phyloP scores from a whole-genome alignment of 768 basidiomycete species.

The Dentipellis fragilis region DNA sequence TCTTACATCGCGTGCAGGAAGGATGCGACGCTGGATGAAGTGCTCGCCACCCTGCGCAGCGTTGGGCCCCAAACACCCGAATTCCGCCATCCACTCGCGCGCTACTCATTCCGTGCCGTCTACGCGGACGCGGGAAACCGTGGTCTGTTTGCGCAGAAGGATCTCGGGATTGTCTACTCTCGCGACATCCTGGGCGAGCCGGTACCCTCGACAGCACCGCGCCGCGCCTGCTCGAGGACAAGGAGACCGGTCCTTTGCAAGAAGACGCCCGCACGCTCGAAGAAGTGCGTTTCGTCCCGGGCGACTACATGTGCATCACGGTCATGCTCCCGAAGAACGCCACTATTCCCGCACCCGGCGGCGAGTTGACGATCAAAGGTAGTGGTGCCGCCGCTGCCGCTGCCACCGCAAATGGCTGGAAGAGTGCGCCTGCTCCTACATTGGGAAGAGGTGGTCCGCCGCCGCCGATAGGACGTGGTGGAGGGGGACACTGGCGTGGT shows the following conservation, averaged over 20 bases:
- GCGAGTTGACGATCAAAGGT: constrained; percentile 44
- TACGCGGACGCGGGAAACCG: constrained; percentile 67
- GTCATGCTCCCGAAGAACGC: constrained; percentile 64
- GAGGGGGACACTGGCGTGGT: constrained; percentile 70
- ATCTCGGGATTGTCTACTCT: constrained; percentile 73
- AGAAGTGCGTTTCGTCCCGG: constrained; percentile 70
- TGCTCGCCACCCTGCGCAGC: constrained; percentile 67
- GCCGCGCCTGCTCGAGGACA: constrained; percentile 49
- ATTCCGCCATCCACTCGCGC: constrained; percentile 73
- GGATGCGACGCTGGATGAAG: constrained; percentile 73
- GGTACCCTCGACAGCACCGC: constrained; percentile 50
- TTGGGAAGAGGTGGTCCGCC: constrained; percentile 39
- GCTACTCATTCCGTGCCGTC: constrained; percentile 72
- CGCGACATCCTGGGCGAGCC: constrained; percentile 77
- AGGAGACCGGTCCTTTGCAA: constrained; percentile 17
- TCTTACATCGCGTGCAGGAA: constrained; percentile 37
- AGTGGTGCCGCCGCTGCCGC: constrained; percentile 29
- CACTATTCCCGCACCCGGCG: constrained; percentile 28
- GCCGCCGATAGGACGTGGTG: constrained; percentile 40
- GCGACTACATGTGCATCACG: constrained; percentile 70
- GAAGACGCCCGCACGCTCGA: constrained; percentile 64
- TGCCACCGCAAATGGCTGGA: constrained; percentile 23
- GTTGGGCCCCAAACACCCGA: constrained; percentile 58
- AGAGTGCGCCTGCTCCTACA: constrained; percentile 23
- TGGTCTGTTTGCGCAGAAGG: constrained; percentile 66